Percentiles rank a stretch among this genome's conserved stretches.
Evolutionary conservation across 257 asterid species (phyloP).

Genomic region (Ilex aquifolium): DNA sequence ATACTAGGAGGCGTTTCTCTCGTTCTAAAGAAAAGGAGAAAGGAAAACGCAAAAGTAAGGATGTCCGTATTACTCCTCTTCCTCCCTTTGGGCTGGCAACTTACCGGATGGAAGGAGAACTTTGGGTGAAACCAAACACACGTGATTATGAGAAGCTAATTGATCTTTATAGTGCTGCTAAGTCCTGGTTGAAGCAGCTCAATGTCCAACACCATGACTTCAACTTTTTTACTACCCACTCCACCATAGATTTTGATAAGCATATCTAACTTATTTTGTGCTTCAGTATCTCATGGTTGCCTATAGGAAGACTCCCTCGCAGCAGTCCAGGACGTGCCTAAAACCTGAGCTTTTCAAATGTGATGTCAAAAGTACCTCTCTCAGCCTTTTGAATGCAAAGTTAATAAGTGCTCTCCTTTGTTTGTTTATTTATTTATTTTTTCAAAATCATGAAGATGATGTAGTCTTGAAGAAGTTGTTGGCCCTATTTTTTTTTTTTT

Average conservation of each 20-base stretch:
- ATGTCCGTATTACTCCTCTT: slow-evolving; percentile 30
- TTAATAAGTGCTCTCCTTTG: too few species aligned
- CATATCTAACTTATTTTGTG: neutral
- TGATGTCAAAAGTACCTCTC: too few species aligned
- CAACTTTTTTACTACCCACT: slow-evolving; percentile 19
- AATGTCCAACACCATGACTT: slow-evolving; percentile 34
- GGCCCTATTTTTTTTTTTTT: too few species aligned
- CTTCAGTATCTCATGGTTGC: too few species aligned
- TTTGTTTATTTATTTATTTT: too few species aligned
- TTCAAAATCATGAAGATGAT: too few species aligned
- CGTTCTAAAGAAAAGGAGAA: neutral
- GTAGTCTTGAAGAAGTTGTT: too few species aligned
- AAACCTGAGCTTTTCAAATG: too few species aligned
- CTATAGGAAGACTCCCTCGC: too few species aligned
- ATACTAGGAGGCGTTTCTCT: neutral
- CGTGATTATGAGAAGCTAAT: slow-evolving; percentile 29
- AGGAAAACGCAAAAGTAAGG: slow-evolving; percentile 24
- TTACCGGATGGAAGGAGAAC: slow-evolving; percentile 61
- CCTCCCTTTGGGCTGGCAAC: slow-evolving; percentile 82
- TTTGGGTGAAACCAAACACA: slow-evolving; percentile 45
- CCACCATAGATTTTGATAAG: neutral
- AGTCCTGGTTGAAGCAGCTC: slow-evolving; percentile 36
- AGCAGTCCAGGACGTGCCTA: too few species aligned
- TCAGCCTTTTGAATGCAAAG: too few species aligned
- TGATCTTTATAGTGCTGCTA: slow-evolving; percentile 23